These are phyloP conservation scores for Blepharisma undulans DNA, from an alignment of 169 alveolate species.

Conservation along the genomic window DNA sequence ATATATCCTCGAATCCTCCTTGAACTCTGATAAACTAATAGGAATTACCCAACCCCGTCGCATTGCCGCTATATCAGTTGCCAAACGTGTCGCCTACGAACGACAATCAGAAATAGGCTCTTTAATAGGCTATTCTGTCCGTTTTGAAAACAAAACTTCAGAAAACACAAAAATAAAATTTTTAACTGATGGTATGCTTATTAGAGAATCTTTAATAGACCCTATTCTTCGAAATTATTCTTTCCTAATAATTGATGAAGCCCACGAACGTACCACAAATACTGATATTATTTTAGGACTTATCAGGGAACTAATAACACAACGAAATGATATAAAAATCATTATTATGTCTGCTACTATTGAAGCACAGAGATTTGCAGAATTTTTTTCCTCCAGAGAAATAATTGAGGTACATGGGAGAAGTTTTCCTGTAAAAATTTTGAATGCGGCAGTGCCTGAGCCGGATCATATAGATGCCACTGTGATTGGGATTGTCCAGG, in stretches of 20 bases:
- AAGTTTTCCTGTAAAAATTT: conserved; percentile 83
- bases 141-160: conserved; percentile 88
- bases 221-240: conserved; percentile 80
- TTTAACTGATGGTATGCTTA: conserved; percentile 94
- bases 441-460: conserved; percentile 76
- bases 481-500: conserved; percentile 71
- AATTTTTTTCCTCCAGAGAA: conserved; percentile 69
- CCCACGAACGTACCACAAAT: conserved; percentile 94
- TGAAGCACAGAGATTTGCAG: conserved; percentile 80
- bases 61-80: conserved; percentile 92
- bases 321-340: conserved; percentile 85
- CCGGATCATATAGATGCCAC: conserved; percentile 82
- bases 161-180: conserved; percentile 89
- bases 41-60: conserved; percentile 93
- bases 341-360: conserved; percentile 95
- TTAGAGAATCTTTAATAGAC: conserved; percentile 90
- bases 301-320: conserved; percentile 74
- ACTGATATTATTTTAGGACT: conserved; percentile 92
- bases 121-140: conserved; percentile 91
- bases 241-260: conserved; percentile 92
- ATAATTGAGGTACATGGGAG: conserved; percentile 81
- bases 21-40: conserved; percentile 58
- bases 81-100: conserved; percentile 87
- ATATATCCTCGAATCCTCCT: conserved; percentile 63
- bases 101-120: conserved; percentile 85